Evolutionary conservation across 495 filamentous ascomycete species (phyloP).

Genomic region (Penicillium atrosanguineum): DNA sequence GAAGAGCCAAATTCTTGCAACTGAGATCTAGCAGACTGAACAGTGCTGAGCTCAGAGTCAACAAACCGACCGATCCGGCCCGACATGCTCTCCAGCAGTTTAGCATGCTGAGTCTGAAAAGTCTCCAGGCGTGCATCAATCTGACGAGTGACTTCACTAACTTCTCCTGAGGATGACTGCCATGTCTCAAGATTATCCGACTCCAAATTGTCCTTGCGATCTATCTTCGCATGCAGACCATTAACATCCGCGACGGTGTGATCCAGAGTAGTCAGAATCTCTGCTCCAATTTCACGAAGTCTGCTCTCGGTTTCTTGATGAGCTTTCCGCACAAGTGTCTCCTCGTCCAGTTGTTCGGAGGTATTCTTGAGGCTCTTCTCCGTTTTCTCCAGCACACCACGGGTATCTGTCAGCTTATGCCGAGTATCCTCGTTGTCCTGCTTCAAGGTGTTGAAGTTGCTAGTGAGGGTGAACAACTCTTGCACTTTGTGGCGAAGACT

Average conservation of each 20-base stretch:
- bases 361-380: slow-evolving; percentile 77
- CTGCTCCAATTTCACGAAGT: slow-evolving; percentile 66
- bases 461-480: slow-evolving; percentile 80
- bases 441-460: slow-evolving; percentile 78
- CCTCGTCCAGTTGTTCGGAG: slow-evolving; percentile 71
- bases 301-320: slow-evolving; percentile 82
- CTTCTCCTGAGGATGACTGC: slow-evolving; percentile 70
- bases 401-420: slow-evolving; percentile 69
- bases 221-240: slow-evolving; percentile 77
- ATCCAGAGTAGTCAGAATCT: slow-evolving; percentile 71
- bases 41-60: slow-evolving; percentile 62
- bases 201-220: slow-evolving; percentile 80
- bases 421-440: slow-evolving; percentile 80
- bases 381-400: slow-evolving; percentile 78
- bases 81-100: slow-evolving; percentile 63
- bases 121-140: slow-evolving; percentile 70
- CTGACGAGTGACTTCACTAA: slow-evolving; percentile 67
- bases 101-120: slow-evolving; percentile 67
- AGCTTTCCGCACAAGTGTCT: slow-evolving; percentile 74
- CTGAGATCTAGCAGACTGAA: slow-evolving; percentile 63
- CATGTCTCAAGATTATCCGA: slow-evolving; percentile 72
- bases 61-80: slow-evolving; percentile 71
- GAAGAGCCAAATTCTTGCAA: slow-evolving; percentile 62
- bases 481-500: slow-evolving; percentile 88
- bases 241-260: slow-evolving; percentile 75